These are phyloP conservation scores for Ophiognomonia clavigignenti-juglandacearum DNA, from an alignment of 2,329 filamentous ascomycete species.

Conservation along the genomic window DNA sequence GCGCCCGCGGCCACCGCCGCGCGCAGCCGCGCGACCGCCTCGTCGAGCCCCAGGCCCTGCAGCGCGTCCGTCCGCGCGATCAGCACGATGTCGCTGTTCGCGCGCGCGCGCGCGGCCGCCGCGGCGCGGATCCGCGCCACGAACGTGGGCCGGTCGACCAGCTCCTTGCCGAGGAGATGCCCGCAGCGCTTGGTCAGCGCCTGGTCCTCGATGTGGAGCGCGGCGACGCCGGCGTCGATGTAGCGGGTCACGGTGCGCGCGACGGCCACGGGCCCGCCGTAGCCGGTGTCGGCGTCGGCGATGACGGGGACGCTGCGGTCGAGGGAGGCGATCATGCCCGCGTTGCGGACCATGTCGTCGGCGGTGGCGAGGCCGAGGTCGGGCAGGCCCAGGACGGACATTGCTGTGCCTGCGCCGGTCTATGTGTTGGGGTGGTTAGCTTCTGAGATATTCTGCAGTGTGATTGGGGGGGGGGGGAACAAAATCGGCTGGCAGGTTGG, in stretches of 20 bases:
- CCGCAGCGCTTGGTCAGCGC: constrained; percentile 61
- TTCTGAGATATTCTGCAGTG: not conserved
- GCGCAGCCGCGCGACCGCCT: constrained; percentile 39
- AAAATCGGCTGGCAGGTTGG: not conserved
- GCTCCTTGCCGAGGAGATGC: constrained; percentile 56
- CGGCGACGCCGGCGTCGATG: constrained; percentile 50
- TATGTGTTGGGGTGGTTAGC: constrained; percentile 21
- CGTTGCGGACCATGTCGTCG: constrained; percentile 59
- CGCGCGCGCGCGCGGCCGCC: constrained; percentile 38
- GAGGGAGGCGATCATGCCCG: constrained; percentile 60
- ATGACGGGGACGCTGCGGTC: constrained; percentile 53
- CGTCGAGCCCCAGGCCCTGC: constrained; percentile 46
- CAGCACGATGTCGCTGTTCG: constrained; percentile 49
- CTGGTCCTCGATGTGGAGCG: constrained; percentile 60
- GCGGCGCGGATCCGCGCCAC: constrained; percentile 54
- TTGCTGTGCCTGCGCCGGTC: constrained; percentile 58
- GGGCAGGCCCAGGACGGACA: constrained; percentile 54
- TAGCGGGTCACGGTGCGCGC: constrained; percentile 47
- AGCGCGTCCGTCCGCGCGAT: constrained; percentile 55
- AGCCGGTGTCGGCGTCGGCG: constrained; percentile 51
- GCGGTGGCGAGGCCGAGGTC: constrained; percentile 58
- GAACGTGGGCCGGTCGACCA: constrained; percentile 48
- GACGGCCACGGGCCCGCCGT: constrained; percentile 49
- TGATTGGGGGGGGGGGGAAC: not conserved
- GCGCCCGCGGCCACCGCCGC: constrained; percentile 46